Conservation (phyloP, 2,329 filamentous ascomycete genomes). For the Calonectria pauciramosa region DNA sequence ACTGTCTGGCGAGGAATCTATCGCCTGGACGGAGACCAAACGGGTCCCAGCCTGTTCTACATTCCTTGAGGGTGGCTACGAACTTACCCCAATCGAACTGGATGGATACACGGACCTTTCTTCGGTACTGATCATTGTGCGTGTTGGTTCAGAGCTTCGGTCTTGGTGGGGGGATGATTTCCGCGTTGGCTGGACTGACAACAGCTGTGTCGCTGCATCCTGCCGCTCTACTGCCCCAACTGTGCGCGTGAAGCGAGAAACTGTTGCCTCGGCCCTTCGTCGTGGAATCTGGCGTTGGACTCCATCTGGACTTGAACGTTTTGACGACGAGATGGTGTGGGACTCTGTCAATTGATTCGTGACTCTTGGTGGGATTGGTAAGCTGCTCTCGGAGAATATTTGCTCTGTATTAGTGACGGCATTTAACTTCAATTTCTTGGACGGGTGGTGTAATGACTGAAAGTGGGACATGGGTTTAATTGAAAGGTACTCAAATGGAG, state of each 20-base stretch:
- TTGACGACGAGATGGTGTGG: slow-evolving; percentile 50
- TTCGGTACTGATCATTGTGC: slow-evolving; percentile 55
- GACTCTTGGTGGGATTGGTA: slow-evolving; percentile 38
- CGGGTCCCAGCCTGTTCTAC: slow-evolving; percentile 54
- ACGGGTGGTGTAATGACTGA: slow-evolving; percentile 49
- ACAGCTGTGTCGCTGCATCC: slow-evolving; percentile 54
- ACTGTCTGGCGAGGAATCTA: slow-evolving; percentile 51
- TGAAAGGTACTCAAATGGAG: slow-evolving; percentile 44
- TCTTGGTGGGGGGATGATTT: slow-evolving; percentile 60
- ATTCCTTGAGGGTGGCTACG: slow-evolving; percentile 50
- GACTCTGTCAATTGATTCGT: slow-evolving; percentile 46
- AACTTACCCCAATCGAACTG: slow-evolving; percentile 52
- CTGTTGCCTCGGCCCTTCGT: slow-evolving; percentile 47
- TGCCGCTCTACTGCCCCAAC: slow-evolving; percentile 49
- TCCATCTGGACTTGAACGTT: slow-evolving; percentile 47
- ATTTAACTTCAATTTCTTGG: slow-evolving; percentile 54
- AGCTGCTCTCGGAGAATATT: slow-evolving; percentile 44
- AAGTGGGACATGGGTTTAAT: slow-evolving; percentile 48
- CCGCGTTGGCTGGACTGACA: slow-evolving; percentile 57
- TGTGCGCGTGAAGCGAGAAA: slow-evolving; percentile 50
- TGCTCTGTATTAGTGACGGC: slow-evolving; percentile 48
- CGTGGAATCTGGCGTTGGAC: slow-evolving; percentile 54
- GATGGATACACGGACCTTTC: slow-evolving; percentile 56
- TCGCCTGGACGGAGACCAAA: slow-evolving; percentile 57
- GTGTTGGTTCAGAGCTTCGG: slow-evolving; percentile 53